These are phyloP conservation scores for Macadamia integrifolia DNA, from an alignment of 164 flowering plant genomes.

Conservation along the genomic window DNA sequence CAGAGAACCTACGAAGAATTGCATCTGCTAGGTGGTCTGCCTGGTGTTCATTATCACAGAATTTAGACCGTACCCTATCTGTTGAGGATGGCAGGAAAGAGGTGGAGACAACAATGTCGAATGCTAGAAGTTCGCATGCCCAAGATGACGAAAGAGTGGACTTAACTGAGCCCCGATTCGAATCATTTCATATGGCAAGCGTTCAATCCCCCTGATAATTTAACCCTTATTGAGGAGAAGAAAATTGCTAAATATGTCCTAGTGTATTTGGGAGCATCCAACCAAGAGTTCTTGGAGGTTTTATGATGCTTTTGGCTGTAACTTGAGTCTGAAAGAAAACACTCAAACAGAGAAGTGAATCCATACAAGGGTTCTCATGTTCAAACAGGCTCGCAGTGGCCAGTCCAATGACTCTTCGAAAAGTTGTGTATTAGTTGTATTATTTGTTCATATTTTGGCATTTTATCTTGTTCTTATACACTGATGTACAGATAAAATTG, in stretches of 20 bases:
- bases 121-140: constrained; percentile 38
- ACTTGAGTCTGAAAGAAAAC: too few species aligned
- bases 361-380: too few species aligned
- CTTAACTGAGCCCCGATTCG: constrained; percentile 79
- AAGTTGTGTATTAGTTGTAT: neutral
- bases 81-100: constrained; percentile 15
- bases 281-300: too few species aligned
- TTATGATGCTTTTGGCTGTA: too few species aligned
- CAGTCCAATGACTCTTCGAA: too few species aligned
- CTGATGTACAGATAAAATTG: neutral
- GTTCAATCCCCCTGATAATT: constrained; percentile 25
- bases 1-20: constrained; percentile 27
- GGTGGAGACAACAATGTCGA: constrained; percentile 23
- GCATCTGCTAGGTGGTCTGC: constrained; percentile 23
- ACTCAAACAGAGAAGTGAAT: too few species aligned
- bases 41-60: constrained; percentile 34
- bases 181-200: constrained; percentile 60
- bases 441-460: neutral
- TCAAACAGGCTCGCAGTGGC: too few species aligned
- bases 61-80: constrained; percentile 21
- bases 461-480: neutral
- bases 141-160: constrained; percentile 66
- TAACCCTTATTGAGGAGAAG: too few species aligned
- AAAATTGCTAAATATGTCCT: too few species aligned
- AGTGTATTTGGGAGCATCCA: too few species aligned